Evolutionary conservation across 345 rosid genomes (phyloP), one percentile per base, ranked within the genome.

Genomic region (Litchi chinensis): DNA sequence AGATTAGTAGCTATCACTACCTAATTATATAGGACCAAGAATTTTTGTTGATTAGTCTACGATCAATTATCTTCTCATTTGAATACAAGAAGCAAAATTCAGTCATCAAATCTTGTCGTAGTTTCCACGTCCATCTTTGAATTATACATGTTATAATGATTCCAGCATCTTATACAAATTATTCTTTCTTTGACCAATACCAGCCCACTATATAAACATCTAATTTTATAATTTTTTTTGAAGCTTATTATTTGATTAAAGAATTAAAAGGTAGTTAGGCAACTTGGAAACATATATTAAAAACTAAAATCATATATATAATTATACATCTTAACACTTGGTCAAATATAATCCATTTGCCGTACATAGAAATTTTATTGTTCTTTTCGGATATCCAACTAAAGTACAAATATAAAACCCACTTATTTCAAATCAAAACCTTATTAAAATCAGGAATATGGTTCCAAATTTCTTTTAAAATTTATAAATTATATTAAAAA

Each of bases 1-100:
- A 71, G 60, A 75, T 59, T 62, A n/a, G 73, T 73, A 48, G 15
- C 26, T 46, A 64, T 74, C 86, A 68, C 19, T 62, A 68, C 80
- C 82, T 71, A 74, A 81, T 64, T 18, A 60, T 60, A 10, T 22
- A 60, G 19, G 28, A 60, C 24, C 13, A 54, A 54, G 7, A 3
- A 60, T 1, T 60, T 60, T 21, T 71, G 2, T 64, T 65, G 16
- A 11, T 50, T 68, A 43, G 43, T 72, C 44, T 56, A 60, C 37
- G 1, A 16, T 73, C n/a, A 12, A 10, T 50, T 13, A 6, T 43
- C 46, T 43, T 43, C 59, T 52, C 59, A 52, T 52, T 52, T 0
- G 19, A 52, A 52, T 52, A 52, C 59, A 52, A 11, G 5, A 6
- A 52, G 5, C 59, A 11, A 54, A 54, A 15, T 54, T 54, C 60